phyloP scores from a whole-genome alignment of 106 monocot genomes.

The Dactylorhiza incarnata region DNA sequence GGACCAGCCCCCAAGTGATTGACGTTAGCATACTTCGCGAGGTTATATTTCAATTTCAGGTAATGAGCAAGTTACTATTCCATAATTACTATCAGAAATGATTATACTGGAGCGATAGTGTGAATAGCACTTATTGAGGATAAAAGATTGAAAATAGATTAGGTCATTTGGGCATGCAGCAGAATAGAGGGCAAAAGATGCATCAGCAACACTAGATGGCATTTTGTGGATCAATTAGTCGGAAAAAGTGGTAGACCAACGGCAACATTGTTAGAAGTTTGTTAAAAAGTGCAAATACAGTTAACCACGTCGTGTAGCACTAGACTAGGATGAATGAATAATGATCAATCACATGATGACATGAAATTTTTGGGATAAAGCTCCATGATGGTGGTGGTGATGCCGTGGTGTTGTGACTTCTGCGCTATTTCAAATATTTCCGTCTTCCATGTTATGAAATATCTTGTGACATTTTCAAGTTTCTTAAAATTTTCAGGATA shows the following conservation, averaged over 20 bases:
- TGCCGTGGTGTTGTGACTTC: neutral
- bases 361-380: neutral
- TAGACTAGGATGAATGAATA: neutral
- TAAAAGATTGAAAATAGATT: slow-evolving; percentile 4
- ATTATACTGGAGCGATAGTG: neutral
- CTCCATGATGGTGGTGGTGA: neutral
- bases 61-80: too few species aligned
- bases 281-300: neutral
- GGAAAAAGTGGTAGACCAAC: neutral
- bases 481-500: slow-evolving; percentile 53
- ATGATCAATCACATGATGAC: neutral
- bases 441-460: neutral
- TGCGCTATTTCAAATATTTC: neutral
- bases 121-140: neutral
- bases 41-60: too few species aligned
- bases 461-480: neutral
- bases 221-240: neutral
- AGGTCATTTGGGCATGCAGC: neutral
- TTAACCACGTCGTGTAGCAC: neutral
- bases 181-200: neutral
- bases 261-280: neutral
- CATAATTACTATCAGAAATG: neutral
- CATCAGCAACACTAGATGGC: neutral
- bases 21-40: too few species aligned
- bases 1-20: too few species aligned